These are phyloP conservation scores for Podaxis sp. DNA, from an alignment of 768 basidiomycete species.

Conservation along the genomic window DNA sequence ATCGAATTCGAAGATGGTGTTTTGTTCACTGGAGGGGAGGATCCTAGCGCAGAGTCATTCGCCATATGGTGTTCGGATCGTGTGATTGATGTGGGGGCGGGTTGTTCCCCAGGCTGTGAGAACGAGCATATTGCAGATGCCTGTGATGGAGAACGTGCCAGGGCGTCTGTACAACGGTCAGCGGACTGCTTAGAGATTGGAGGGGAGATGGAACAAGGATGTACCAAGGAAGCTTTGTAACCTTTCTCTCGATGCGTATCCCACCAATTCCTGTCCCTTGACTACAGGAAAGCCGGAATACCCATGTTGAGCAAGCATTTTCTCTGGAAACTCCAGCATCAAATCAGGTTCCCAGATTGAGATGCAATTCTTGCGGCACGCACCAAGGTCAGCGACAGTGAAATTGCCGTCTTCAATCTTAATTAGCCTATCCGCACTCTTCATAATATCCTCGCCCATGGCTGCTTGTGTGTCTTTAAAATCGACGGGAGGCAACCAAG, in stretches of 20 bases:
- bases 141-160: conserved; percentile 6
- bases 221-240: conserved; percentile 39
- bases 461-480: conserved; percentile 61
- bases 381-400: conserved; percentile 51
- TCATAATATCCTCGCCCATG: conserved; percentile 63
- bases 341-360: not conserved
- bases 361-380: not conserved
- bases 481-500: conserved; percentile 67
- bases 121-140: conserved; percentile 41
- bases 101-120: conserved; percentile 21
- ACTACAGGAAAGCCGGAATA: conserved; percentile 72
- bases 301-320: conserved; percentile 40
- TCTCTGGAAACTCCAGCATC: conserved; percentile 1
- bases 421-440: conserved; percentile 45
- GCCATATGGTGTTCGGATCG: not conserved
- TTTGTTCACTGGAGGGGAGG: not conserved
- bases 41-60: not conserved
- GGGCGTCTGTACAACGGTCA: conserved; percentile 20
- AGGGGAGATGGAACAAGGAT: conserved; percentile 13
- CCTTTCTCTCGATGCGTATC: conserved; percentile 61
- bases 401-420: conserved; percentile 51
- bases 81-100: not conserved
- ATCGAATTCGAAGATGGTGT: not conserved
- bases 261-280: conserved; percentile 47
- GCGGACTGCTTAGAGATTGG: not conserved